Conservation (phyloP, 2,329 filamentous ascomycete genomes). For the Xylariaceae sp. region DNA sequence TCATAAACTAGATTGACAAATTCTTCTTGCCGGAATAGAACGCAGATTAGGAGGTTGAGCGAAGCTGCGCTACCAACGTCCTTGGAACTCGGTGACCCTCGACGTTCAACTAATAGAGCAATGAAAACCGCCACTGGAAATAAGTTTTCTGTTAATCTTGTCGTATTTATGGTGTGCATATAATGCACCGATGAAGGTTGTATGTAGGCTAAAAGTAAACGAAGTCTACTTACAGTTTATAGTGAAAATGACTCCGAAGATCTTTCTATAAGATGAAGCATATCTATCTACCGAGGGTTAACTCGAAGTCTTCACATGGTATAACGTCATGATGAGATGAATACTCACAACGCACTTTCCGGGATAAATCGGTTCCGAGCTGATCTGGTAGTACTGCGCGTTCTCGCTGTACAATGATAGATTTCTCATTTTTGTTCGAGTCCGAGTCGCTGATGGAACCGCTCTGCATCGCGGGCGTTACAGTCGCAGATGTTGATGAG, state of each 20-base stretch:
- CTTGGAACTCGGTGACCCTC: slow-evolving; percentile 33
- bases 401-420: slow-evolving; percentile 5
- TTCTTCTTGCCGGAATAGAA: slow-evolving; percentile 51
- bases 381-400: slow-evolving; percentile 23
- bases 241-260: slow-evolving; percentile 52
- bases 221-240: slow-evolving; percentile 34
- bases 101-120: slow-evolving; percentile 35
- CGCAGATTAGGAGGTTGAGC: slow-evolving; percentile 46
- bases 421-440: slow-evolving; percentile 16
- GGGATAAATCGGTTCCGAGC: slow-evolving; percentile 22
- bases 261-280: slow-evolving; percentile 44
- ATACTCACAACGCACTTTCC: slow-evolving; percentile 23
- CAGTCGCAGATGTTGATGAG: slow-evolving; percentile 17
- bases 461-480: slow-evolving; percentile 19
- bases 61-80: slow-evolving; percentile 37
- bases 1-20: slow-evolving; percentile 50
- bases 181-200: too few relatives aligned
- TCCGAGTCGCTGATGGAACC: slow-evolving; percentile 15
- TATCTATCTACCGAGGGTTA: slow-evolving; percentile 24
- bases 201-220: too few relatives aligned
- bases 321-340: background rate
- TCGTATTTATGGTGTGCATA: too few relatives aligned
- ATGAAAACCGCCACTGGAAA: slow-evolving; percentile 39
- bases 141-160: too few relatives aligned
- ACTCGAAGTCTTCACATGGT: background rate